Conservation (phyloP, 106 monocot species). For the Platanthera zijinensis region DNA sequence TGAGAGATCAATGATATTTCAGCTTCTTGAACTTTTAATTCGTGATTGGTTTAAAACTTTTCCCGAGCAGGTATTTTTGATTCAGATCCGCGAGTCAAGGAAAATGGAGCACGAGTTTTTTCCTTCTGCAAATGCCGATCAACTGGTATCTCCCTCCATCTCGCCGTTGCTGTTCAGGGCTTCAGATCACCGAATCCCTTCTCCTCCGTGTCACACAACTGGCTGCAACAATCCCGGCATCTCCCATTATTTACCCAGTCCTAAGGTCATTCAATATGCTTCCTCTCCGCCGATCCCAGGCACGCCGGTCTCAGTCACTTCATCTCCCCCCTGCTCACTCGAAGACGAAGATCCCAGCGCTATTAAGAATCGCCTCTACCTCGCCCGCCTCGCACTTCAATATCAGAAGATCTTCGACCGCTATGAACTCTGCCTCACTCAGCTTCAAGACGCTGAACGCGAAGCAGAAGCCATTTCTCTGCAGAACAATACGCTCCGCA, state of each 20-base stretch:
- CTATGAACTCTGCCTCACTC: constrained; percentile 67
- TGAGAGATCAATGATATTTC: not conserved
- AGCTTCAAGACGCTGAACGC: constrained; percentile 45
- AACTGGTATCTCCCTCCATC: not conserved
- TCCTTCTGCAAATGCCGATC: constrained; percentile 8
- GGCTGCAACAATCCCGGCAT: constrained; percentile 19
- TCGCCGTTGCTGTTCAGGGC: constrained; percentile 4
- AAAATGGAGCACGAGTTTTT: constrained; percentile 32
- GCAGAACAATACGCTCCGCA: constrained; percentile 70
- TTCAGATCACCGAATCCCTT: constrained; percentile 10
- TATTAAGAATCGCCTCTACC: constrained; percentile 36
- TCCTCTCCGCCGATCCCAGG: constrained; percentile 3
- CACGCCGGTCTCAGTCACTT: constrained; percentile 14
- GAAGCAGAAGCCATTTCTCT: constrained; percentile 53
- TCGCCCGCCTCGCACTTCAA: constrained; percentile 59
- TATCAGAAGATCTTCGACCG: constrained; percentile 50
- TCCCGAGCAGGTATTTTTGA: not conserved
- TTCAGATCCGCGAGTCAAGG: not conserved
- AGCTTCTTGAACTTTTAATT: not conserved
- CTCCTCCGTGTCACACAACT: constrained; percentile 13
- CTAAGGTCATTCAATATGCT: not conserved
- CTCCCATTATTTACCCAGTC: constrained; percentile 16
- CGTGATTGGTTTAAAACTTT: not conserved
- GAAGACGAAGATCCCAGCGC: constrained; percentile 18
- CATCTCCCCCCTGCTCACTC: constrained; percentile 35